These are phyloP conservation scores for Neckera pumila DNA, from an alignment of 225 moss, liverwort and hornwort species.

Conservation along the genomic window DNA sequence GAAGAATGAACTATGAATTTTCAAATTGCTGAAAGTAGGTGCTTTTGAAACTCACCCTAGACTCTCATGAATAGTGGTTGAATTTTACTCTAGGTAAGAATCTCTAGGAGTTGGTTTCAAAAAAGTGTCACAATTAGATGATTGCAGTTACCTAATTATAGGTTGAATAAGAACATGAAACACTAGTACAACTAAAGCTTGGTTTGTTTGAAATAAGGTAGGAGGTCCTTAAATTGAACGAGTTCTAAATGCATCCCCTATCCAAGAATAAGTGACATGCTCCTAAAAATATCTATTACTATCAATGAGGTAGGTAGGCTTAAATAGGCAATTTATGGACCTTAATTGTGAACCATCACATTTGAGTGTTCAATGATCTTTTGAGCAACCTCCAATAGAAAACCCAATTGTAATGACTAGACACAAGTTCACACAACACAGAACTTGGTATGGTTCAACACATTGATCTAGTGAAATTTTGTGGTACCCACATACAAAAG, in stretches of 20 bases:
- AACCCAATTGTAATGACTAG: neutral
- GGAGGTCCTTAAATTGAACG: too few relatives aligned
- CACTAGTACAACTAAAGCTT: too few relatives aligned
- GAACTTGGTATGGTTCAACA: constrained; percentile 14
- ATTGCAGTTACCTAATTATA: neutral
- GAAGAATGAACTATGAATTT: neutral
- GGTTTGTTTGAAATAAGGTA: neutral
- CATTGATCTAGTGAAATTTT: constrained; percentile 18
- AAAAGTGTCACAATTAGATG: neutral
- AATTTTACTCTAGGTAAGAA: neutral
- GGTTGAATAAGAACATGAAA: neutral
- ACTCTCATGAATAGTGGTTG: neutral
- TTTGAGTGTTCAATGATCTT: neutral
- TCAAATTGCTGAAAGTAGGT: neutral
- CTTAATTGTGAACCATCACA: neutral
- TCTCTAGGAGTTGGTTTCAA: neutral
- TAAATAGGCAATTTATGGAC: too few relatives aligned
- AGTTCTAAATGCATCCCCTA: too few relatives aligned
- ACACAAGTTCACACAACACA: constrained; percentile 11
- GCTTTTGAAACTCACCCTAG: neutral
- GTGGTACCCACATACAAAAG: constrained; percentile 19
- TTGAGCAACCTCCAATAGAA: neutral
- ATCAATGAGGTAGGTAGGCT: too few relatives aligned
- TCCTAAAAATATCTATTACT: too few relatives aligned
- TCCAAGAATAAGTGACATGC: too few relatives aligned